Conservation (phyloP, 352 stramenopile species). For the Phytophthora sansomeana region DNA sequence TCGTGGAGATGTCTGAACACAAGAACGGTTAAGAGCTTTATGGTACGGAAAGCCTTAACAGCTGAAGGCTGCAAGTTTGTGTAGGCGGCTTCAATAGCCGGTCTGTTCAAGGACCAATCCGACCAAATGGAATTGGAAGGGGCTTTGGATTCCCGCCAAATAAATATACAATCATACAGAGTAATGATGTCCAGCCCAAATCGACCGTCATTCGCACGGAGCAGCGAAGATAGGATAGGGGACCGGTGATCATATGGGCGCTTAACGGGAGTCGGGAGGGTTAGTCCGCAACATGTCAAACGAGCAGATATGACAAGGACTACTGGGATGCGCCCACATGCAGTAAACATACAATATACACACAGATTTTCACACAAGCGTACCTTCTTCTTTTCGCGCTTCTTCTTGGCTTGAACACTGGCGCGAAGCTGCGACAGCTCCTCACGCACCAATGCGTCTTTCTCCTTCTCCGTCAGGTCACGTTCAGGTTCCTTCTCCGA, state of each 20-base stretch:
- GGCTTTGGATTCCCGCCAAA: conserved; percentile 88
- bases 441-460: conserved; percentile 84
- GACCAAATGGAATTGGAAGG: conserved; percentile 82
- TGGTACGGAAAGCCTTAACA: conserved; percentile 79
- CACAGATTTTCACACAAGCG: conserved; percentile 31
- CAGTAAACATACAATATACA: conserved; percentile 28
- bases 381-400: conserved; percentile 93
- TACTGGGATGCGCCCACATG: conserved; percentile 85
- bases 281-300: conserved; percentile 92
- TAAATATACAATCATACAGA: conserved; percentile 26
- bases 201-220: conserved; percentile 69
- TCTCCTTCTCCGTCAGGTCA: conserved; percentile 83
- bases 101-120: conserved; percentile 93
- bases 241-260: conserved; percentile 66
- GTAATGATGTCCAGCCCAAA: conserved; percentile 71
- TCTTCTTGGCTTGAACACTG: conserved; percentile 85
- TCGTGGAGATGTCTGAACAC: conserved; percentile 81
- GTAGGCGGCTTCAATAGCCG: conserved; percentile 92
- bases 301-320: conserved; percentile 80
- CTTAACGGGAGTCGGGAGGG: conserved; percentile 92
- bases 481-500: conserved; percentile 45
- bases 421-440: conserved; percentile 83
- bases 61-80: conserved; percentile 91
- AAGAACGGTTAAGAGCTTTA: conserved; percentile 91
- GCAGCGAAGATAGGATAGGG: conserved; percentile 68